phyloP scores from a whole-genome alignment of 2,329 filamentous ascomycete species.

The Coniochaeta sp. region DNA sequence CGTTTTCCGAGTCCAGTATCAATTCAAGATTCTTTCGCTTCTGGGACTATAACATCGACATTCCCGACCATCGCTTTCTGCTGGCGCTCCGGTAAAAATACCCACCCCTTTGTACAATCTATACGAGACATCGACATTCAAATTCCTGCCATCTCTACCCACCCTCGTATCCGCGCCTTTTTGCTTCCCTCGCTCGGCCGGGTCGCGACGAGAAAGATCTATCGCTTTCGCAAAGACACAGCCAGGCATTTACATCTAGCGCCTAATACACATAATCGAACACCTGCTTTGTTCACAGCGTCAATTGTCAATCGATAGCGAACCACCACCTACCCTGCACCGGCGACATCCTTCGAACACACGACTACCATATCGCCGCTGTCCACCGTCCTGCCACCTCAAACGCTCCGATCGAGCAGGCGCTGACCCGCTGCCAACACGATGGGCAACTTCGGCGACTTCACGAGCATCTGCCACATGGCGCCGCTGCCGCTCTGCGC shows the following conservation, averaged over 20 bases:
- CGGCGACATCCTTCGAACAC: neutral
- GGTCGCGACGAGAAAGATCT: neutral
- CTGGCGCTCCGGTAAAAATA: neutral
- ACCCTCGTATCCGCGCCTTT: neutral
- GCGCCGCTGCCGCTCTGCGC: slow-evolving; percentile 83
- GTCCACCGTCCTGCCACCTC: neutral
- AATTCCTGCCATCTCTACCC: neutral
- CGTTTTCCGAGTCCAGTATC: neutral
- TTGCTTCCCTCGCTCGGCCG: neutral
- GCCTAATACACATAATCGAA: neutral
- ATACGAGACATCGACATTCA: neutral
- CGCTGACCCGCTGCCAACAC: slow-evolving; percentile 3
- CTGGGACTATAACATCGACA: neutral
- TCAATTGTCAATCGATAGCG: neutral
- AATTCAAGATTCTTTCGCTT: neutral
- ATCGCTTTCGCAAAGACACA: neutral
- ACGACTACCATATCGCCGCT: neutral
- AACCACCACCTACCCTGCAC: neutral
- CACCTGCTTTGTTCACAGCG: neutral
- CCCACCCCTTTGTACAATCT: neutral
- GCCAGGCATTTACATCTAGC: neutral
- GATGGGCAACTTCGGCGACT: slow-evolving; percentile 87
- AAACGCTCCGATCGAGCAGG: neutral
- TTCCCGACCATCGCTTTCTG: neutral
- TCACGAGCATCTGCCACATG: slow-evolving; percentile 76